A percentile compares a stretch with the other conserved stretches of the same genome.
Evolutionary conservation across 1,284 basidiomycete species (phyloP).

Genomic region (Fomitopsis betulina): DNA sequence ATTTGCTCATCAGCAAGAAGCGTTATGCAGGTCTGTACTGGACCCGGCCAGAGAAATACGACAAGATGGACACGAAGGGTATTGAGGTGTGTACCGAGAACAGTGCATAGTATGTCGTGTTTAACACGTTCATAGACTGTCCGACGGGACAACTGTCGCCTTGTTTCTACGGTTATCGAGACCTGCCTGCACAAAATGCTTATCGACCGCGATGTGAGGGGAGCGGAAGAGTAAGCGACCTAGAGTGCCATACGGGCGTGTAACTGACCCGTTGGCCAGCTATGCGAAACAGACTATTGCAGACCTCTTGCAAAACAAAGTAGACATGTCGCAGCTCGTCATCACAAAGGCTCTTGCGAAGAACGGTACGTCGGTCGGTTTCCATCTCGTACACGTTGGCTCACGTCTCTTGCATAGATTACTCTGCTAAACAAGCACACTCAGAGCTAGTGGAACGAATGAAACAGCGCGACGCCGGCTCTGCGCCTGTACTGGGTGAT

Average conservation of each 20-base stretch:
- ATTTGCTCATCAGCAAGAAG: slow-evolving; percentile 95
- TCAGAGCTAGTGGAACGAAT: slow-evolving; percentile 92
- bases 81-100: slow-evolving; percentile 70
- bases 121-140: slow-evolving; percentile 67
- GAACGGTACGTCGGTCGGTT: slow-evolving; percentile 46
- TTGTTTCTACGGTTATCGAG: slow-evolving; percentile 94
- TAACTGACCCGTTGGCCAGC: slow-evolving; percentile 35
- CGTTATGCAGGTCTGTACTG: slow-evolving; percentile 96
- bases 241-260: not conserved
- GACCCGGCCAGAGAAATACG: slow-evolving; percentile 90
- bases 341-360: slow-evolving; percentile 96
- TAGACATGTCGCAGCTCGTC: slow-evolving; percentile 97
- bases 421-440: slow-evolving; percentile 90
- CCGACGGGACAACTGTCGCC: slow-evolving; percentile 91
- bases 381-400: not conserved
- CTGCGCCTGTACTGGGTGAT: slow-evolving; percentile 90
- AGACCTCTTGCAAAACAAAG: slow-evolving; percentile 90
- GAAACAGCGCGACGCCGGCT: slow-evolving; percentile 92
- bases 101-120: slow-evolving; percentile 4
- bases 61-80: slow-evolving; percentile 99
- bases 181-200: slow-evolving; percentile 96
- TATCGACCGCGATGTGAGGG: slow-evolving; percentile 89
- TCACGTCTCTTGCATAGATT: slow-evolving; percentile 48
- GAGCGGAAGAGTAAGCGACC: slow-evolving; percentile 76
- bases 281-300: slow-evolving; percentile 92